Evolutionary conservation across 345 rosid species (phyloP).

Genomic region (Mangifera indica): DNA sequence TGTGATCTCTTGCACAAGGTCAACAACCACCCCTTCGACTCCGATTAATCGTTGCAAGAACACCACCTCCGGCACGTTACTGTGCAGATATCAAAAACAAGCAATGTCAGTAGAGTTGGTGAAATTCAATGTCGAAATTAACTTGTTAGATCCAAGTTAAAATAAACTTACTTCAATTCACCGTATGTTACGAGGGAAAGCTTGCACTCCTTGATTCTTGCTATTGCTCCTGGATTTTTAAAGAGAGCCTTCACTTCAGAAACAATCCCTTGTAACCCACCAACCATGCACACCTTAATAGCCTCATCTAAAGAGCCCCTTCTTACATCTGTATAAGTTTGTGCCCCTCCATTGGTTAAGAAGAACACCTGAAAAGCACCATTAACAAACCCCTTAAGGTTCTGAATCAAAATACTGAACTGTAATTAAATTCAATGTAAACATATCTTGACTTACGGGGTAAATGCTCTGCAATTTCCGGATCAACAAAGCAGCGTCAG

Average conservation of each 20-base stretch:
- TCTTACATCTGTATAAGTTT: slow-evolving; percentile 48
- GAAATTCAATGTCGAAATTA: not conserved
- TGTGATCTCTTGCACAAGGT: slow-evolving; percentile 49
- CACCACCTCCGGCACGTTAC: slow-evolving; percentile 68
- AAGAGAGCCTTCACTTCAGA: slow-evolving; percentile 62
- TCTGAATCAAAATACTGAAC: not conserved
- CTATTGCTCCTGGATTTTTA: slow-evolving; percentile 42
- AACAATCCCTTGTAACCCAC: slow-evolving; percentile 62
- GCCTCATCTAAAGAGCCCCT: slow-evolving; percentile 69
- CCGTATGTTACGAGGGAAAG: slow-evolving; percentile 65
- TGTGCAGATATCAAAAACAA: slow-evolving; percentile 16
- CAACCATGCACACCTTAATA: slow-evolving; percentile 46
- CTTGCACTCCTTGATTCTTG: slow-evolving; percentile 45
- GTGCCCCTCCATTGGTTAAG: slow-evolving; percentile 62
- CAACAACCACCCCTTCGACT: slow-evolving; percentile 66
- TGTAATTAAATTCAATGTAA: not conserved
- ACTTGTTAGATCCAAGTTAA: not conserved
- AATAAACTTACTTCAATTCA: slow-evolving; percentile 55
- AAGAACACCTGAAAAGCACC: slow-evolving; percentile 54
- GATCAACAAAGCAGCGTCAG: slow-evolving; percentile 55
- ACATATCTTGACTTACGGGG: slow-evolving; percentile 41
- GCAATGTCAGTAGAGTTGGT: not conserved
- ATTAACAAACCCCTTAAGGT: not conserved
- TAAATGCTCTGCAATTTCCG: slow-evolving; percentile 44
- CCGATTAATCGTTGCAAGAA: slow-evolving; percentile 61